Percentiles rank a stretch among this genome's conserved stretches.
phyloP scores from a whole-genome alignment of 805 yeast genomes.

The Lipomyces kockii region DNA sequence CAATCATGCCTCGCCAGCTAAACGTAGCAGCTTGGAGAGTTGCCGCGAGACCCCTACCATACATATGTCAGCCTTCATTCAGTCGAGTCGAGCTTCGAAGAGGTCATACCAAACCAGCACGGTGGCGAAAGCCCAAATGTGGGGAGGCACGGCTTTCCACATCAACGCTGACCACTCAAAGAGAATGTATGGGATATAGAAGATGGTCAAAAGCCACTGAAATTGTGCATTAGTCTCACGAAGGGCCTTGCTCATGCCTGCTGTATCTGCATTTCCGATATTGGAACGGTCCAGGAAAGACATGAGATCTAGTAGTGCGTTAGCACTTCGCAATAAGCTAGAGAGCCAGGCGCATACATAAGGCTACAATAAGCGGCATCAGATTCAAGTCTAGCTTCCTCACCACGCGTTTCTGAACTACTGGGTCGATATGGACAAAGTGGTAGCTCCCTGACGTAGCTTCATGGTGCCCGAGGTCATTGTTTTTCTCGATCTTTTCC shows the following conservation, averaged over 20 bases:
- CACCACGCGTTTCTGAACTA: constrained; percentile 1
- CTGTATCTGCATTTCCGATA: constrained; percentile 54
- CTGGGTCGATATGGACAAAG: background rate
- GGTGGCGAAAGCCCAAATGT: constrained; percentile 42
- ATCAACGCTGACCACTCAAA: constrained; percentile 43
- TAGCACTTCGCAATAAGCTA: background rate
- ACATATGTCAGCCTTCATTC: constrained; percentile 41
- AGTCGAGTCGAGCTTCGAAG: constrained; percentile 34
- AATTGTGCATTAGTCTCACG: constrained; percentile 50
- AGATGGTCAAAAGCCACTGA: constrained; percentile 52
- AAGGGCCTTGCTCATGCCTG: constrained; percentile 51
- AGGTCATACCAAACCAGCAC: constrained; percentile 41
- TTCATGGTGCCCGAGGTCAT: background rate
- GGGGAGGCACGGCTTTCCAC: constrained; percentile 42
- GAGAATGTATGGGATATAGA: constrained; percentile 40
- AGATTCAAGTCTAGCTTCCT: constrained; percentile 4
- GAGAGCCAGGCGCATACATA: background rate
- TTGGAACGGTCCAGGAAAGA: constrained; percentile 37
- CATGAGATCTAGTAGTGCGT: constrained; percentile 43
- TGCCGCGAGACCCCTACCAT: constrained; percentile 38
- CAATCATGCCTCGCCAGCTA: constrained; percentile 2
- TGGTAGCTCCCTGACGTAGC: background rate
- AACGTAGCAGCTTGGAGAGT: constrained; percentile 2
- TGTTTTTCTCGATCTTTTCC: background rate
- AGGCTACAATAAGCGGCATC: constrained; percentile 2